A percentile compares a stretch with the other conserved stretches of the same genome.
Conservation (phyloP, 202 grass and related monocot genomes). For the Saccharum hybrid region DNA sequence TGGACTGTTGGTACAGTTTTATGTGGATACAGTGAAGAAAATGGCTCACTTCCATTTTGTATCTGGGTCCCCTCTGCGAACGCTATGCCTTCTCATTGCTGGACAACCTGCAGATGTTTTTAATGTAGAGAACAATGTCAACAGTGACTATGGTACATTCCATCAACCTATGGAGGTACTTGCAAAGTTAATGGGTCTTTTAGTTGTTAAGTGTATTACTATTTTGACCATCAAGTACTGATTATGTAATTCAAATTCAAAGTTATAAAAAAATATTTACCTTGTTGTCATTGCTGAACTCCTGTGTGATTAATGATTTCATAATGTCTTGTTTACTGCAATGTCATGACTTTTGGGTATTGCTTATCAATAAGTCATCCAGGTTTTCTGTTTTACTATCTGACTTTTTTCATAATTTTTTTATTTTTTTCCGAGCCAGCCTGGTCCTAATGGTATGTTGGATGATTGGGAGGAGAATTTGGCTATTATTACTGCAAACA, state of each 20-base stretch:
- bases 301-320: slow-evolving; percentile 4
- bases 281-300: slow-evolving; percentile 17
- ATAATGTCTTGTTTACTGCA: slow-evolving; percentile 39
- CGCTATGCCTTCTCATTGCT: slow-evolving; percentile 96
- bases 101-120: slow-evolving; percentile 95
- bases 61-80: slow-evolving; percentile 87
- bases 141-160: slow-evolving; percentile 55
- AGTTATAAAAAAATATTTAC: slow-evolving; percentile 19
- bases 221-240: slow-evolving; percentile 4
- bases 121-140: slow-evolving; percentile 54
- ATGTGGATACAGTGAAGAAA: slow-evolving; percentile 95
- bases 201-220: not conserved
- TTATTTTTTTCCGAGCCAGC: slow-evolving; percentile 36
- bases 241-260: slow-evolving; percentile 22
- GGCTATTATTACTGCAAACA: slow-evolving; percentile 94
- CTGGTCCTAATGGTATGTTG: slow-evolving; percentile 77
- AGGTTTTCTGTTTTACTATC: slow-evolving; percentile 26
- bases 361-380: slow-evolving; percentile 23
- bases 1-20: slow-evolving; percentile 68
- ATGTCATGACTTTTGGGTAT: slow-evolving; percentile 26
- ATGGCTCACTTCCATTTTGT: slow-evolving; percentile 91
- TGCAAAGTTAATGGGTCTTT: slow-evolving; percentile 34
- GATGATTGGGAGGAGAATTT: slow-evolving; percentile 99
- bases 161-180: slow-evolving; percentile 77
- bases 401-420: slow-evolving; percentile 32